phyloP scores from a whole-genome alignment of 1,284 basidiomycete species.

The Pisolithus thermaeus region DNA sequence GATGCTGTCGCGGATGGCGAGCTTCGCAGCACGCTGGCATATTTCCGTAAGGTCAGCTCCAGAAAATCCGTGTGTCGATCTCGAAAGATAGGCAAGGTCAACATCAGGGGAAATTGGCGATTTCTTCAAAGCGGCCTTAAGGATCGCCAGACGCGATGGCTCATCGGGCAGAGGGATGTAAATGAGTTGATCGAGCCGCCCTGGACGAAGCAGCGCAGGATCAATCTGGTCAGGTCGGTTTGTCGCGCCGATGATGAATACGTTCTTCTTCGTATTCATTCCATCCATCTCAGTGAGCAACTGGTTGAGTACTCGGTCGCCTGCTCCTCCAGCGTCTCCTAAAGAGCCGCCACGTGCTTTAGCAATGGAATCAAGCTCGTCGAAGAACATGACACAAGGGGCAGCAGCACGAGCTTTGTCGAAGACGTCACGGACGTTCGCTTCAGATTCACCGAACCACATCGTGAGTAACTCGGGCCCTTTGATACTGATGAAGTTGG shows the following conservation, averaged over 20 bases:
- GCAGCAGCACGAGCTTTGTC: constrained; percentile 99
- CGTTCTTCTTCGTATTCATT: constrained; percentile 99
- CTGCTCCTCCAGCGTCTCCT: constrained; percentile 91
- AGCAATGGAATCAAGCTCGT: constrained; percentile 97
- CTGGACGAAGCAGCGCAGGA: constrained; percentile 92
- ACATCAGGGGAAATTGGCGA: constrained; percentile 84
- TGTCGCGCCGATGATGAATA: constrained; percentile 98
- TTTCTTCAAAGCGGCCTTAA: constrained; percentile 88
- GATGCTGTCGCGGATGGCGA: constrained; percentile 93
- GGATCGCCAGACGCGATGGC: constrained; percentile 84
- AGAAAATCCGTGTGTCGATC: constrained; percentile 96
- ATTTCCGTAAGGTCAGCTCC: constrained; percentile 99
- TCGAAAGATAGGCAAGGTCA: constrained; percentile 84
- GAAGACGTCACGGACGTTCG: constrained; percentile 98
- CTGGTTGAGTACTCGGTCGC: constrained; percentile 96
- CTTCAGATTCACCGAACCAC: constrained; percentile 99
- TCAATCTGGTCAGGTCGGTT: constrained; percentile 99
- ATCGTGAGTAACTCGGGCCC: constrained; percentile 98
- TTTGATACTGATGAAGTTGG: constrained; percentile 97
- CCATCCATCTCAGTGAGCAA: constrained; percentile 99
- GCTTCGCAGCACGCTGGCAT: constrained; percentile 95
- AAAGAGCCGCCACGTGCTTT: constrained; percentile 84
- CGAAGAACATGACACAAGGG: constrained; percentile 99
- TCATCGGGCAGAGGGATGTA: constrained; percentile 96
- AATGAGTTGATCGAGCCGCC: constrained; percentile 94